Conservation (phyloP, 257 asterid genomes). For the Solanum piurae region DNA sequence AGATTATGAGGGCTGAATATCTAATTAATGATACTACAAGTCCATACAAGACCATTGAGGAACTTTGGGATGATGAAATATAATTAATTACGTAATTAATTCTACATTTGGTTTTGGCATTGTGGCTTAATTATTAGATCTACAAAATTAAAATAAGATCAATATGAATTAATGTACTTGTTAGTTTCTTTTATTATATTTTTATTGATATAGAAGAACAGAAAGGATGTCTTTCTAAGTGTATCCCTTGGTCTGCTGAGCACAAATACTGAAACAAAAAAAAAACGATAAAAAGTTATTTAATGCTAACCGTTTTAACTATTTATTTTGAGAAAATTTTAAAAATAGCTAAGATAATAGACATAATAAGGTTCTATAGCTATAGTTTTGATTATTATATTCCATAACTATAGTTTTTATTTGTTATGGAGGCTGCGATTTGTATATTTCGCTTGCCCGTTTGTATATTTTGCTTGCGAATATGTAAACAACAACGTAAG, state of each 20-base stretch:
- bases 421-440: too few relatives aligned
- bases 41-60: slow-evolving; percentile 69
- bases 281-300: too few relatives aligned
- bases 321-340: too few relatives aligned
- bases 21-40: slow-evolving; percentile 55
- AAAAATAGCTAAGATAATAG: too few relatives aligned
- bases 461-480: too few relatives aligned
- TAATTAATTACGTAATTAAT: slow-evolving; percentile 1
- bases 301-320: too few relatives aligned
- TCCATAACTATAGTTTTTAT: too few relatives aligned
- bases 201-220: not conserved
- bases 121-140: not conserved
- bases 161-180: not conserved
- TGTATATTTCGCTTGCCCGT: too few relatives aligned
- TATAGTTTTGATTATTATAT: too few relatives aligned
- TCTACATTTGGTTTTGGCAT: not conserved
- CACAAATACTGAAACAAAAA: not conserved
- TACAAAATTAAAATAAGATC: not conserved
- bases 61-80: slow-evolving; percentile 80
- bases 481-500: too few relatives aligned
- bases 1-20: slow-evolving; percentile 67
- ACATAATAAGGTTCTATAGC: too few relatives aligned
- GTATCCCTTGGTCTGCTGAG: not conserved
- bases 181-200: not conserved
- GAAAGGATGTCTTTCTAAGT: not conserved